Evolutionary conservation across 2,329 filamentous ascomycete genomes (phyloP), one percentile per base, ranked within the genome.

Genomic region (Sclerotinia subarctica): DNA sequence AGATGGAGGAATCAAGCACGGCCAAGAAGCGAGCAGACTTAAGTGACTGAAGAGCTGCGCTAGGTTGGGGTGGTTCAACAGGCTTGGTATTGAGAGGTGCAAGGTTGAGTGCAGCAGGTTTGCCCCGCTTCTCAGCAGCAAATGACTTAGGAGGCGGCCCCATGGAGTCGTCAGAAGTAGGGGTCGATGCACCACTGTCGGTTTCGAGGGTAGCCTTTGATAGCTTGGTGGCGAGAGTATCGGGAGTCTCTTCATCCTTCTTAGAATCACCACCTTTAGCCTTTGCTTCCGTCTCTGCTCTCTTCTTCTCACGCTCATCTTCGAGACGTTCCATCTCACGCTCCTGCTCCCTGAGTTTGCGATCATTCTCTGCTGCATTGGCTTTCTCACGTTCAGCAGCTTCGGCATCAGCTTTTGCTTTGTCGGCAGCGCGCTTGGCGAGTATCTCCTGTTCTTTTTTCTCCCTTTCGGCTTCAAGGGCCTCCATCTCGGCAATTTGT

Each of bases 21-120:
- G 90, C 87, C 68, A 99, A 83, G 82, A 96, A 94, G 63, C 94
- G 91, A 67, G 95, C 92, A 24, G 93, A 94, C 82, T 95, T 94
- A 71, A 99, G 86, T 11, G 94, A 91, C 79, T 96, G 94, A 78
- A 99, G 90, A 70, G 94, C 94, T 69, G 95, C 93, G 72, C 93
- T 98, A 21, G 94, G 94, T 80, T 97, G 94, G 65, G 93, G 89
- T 65, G 94, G 91, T 82, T 99, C 94, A 32, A 97, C 87, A 49
- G 90, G 83, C 81, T 94, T 96, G 74, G 88, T 93, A 71, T 91
- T 96, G 68, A 90, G 81, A n/a, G 85, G 85, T 67, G 93, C 87
- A 71, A 98, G 85, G 81, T 97, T 97, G 72, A 99, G 88, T 56
- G 92, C 90, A 69, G 90, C 88, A 62, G 95, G 94, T 84, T 97